Conservation (phyloP, 2,329 filamentous ascomycete genomes). For the Colletotrichum sp. region DNA sequence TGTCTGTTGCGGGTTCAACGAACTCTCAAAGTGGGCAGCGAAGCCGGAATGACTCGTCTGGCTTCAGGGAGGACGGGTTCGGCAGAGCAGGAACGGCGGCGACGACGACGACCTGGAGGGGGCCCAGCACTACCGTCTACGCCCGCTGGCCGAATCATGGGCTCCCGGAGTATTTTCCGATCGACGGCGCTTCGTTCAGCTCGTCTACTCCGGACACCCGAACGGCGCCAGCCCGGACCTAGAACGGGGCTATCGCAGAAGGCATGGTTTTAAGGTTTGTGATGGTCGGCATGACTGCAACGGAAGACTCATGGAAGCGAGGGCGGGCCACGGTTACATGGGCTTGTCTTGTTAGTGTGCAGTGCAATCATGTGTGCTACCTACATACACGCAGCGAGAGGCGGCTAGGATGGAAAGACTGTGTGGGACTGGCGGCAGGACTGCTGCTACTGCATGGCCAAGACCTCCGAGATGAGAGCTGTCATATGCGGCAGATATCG, state of each 20-base stretch:
- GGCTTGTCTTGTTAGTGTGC: background rate
- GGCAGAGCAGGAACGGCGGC: background rate
- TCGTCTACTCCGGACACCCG: background rate
- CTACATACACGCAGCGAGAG: background rate
- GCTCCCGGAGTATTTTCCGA: background rate
- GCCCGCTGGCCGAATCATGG: background rate
- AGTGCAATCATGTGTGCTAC: background rate
- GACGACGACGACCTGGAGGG: background rate
- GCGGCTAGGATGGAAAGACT: background rate
- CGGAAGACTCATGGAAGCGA: background rate
- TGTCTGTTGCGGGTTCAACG: background rate
- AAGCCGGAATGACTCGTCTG: conserved; percentile 1
- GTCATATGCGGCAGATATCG: background rate
- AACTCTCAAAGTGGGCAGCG: background rate
- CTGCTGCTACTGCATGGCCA: background rate
- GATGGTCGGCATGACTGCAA: background rate
- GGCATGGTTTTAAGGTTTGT: background rate
- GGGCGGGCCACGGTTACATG: background rate
- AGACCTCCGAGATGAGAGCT: background rate
- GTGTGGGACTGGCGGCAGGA: background rate
- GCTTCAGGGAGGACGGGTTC: background rate
- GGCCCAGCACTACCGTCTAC: background rate
- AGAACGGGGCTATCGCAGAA: background rate
- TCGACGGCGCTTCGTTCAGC: background rate
- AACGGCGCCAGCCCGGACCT: background rate